Percentiles rank a stretch among this genome's conserved stretches.
Conservation (phyloP, 1,284 basidiomycete species). For the Ceratobasidium sp. region DNA sequence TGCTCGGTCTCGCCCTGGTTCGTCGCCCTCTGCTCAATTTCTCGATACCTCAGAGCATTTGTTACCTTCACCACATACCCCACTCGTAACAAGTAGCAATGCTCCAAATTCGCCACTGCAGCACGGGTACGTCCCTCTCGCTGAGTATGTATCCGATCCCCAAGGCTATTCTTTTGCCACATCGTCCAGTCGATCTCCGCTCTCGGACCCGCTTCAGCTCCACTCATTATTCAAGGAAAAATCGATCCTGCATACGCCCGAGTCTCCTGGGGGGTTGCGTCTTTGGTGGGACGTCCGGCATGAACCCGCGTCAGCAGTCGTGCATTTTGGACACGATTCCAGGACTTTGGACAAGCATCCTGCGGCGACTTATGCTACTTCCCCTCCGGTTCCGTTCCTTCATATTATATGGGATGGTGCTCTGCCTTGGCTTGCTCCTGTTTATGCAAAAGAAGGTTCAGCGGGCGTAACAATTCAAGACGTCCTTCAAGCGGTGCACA, state of each 20-base stretch:
- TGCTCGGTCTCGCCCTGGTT: neutral
- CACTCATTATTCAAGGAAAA: conserved; percentile 25
- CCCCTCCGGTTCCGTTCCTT: conserved; percentile 31
- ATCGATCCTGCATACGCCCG: conserved; percentile 40
- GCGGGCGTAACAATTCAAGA: conserved; percentile 32
- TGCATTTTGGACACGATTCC: conserved; percentile 24
- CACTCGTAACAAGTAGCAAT: conserved; percentile 8
- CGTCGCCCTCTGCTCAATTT: neutral
- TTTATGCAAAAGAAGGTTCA: conserved; percentile 23
- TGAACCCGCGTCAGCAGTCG: conserved; percentile 2
- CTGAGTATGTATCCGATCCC: neutral
- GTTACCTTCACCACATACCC: conserved; percentile 25
- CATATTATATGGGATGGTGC: conserved; percentile 28
- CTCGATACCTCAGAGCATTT: conserved; percentile 23
- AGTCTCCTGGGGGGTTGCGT: conserved; percentile 29
- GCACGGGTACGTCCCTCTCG: conserved; percentile 12
- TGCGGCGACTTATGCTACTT: conserved; percentile 30
- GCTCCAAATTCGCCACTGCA: neutral
- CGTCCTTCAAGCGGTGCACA: conserved; percentile 9
- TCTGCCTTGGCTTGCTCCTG: conserved; percentile 31
- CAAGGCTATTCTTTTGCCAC: neutral
- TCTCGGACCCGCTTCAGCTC: conserved; percentile 6
- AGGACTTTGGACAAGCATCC: conserved; percentile 24
- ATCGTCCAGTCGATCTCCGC: conserved; percentile 15
- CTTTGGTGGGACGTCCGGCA: conserved; percentile 34